These are phyloP conservation scores for Acacia melanoxylon DNA, from an alignment of 306 rosid species.

Conservation along the genomic window DNA sequence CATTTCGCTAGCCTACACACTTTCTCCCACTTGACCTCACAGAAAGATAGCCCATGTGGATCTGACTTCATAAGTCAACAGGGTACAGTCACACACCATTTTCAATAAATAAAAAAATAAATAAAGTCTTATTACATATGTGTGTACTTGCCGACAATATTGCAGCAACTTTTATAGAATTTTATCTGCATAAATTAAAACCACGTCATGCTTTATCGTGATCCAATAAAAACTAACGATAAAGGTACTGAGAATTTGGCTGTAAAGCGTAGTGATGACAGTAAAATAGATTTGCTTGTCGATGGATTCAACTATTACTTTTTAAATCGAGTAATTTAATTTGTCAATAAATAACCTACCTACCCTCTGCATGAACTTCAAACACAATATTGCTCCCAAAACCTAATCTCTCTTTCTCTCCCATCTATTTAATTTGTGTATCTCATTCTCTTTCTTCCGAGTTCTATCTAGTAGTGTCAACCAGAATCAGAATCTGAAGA, in stretches of 20 bases:
- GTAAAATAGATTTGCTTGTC: neutral
- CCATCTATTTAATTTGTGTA: too few relatives aligned
- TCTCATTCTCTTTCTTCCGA: too few relatives aligned
- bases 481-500: too few relatives aligned
- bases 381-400: neutral
- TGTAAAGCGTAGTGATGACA: neutral
- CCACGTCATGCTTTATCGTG: slow-evolving; percentile 2
- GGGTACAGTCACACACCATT: neutral
- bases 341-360: neutral
- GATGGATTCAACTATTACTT: too few relatives aligned
- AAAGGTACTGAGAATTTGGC: neutral
- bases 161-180: neutral
- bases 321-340: too few relatives aligned
- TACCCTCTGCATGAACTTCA: neutral
- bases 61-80: neutral
- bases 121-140: neutral
- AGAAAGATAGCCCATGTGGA: neutral
- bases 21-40: neutral
- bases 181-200: neutral
- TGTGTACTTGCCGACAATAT: slow-evolving; percentile 6
- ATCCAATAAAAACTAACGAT: neutral
- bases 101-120: neutral
- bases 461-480: neutral
- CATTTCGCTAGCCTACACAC: neutral
- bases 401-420: neutral